A percentile compares a stretch with the other conserved stretches of the same genome.
These are phyloP conservation scores for Dactylella cylindrospora DNA, from an alignment of 2,329 filamentous ascomycete species.

Conservation along the genomic window DNA sequence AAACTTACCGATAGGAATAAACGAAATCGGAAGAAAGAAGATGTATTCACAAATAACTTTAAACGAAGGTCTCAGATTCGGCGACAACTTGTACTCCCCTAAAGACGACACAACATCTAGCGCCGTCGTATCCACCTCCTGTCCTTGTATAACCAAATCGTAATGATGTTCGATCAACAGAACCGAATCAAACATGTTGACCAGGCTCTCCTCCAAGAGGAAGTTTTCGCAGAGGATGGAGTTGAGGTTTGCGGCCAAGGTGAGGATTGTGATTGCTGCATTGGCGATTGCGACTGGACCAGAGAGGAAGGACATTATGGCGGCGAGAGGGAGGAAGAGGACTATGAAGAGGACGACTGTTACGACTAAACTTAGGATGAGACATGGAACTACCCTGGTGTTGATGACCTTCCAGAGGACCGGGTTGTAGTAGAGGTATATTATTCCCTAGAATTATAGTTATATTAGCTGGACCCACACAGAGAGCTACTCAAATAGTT, in stretches of 20 bases:
- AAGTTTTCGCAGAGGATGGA: constrained; percentile 55
- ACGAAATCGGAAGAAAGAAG: constrained; percentile 53
- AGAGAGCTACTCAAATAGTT: no score
- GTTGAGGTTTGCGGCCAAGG: constrained; percentile 64
- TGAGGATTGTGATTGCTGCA: constrained; percentile 78
- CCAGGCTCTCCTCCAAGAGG: constrained; percentile 69
- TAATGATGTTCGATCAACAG: constrained; percentile 24
- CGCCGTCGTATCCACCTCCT: constrained; percentile 33
- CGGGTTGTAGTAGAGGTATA: constrained; percentile 43
- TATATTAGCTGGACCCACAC: constrained; percentile 1
- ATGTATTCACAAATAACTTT: constrained; percentile 48
- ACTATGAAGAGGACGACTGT: constrained; percentile 85
- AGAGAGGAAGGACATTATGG: constrained; percentile 86
- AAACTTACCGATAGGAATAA: constrained; percentile 33
- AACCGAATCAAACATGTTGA: constrained; percentile 60
- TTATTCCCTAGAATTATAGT: constrained; percentile 24
- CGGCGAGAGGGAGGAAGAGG: constrained; percentile 83
- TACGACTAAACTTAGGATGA: constrained; percentile 78
- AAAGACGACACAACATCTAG: constrained; percentile 36
- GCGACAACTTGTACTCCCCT: constrained; percentile 46
- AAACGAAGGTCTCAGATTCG: constrained; percentile 46
- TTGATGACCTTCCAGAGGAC: constrained; percentile 31
- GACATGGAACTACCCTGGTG: constrained; percentile 66
- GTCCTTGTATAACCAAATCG: constrained; percentile 23
- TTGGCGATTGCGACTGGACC: constrained; percentile 86